Evolutionary conservation across 2,329 filamentous ascomycete species (phyloP).

Genomic region (Colletotrichum sp.): DNA sequence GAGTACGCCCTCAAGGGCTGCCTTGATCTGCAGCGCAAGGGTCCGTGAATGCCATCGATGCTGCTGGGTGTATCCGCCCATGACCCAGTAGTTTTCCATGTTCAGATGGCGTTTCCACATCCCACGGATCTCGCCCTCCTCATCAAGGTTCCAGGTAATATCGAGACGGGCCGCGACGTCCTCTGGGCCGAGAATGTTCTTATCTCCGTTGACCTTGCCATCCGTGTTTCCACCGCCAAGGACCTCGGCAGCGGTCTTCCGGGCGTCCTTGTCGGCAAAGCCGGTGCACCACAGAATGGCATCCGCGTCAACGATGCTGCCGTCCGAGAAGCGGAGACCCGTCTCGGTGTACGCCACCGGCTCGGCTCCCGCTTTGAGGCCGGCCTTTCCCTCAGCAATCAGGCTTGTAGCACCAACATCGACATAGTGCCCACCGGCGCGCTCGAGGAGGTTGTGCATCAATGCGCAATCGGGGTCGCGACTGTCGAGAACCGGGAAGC

Average conservation of each 20-base stretch:
- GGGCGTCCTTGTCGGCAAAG: constrained; percentile 35
- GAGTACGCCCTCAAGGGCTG: constrained; percentile 34
- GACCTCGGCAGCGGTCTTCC: constrained; percentile 29
- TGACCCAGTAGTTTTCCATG: constrained; percentile 38
- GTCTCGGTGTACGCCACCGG: constrained; percentile 31
- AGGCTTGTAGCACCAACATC: constrained; percentile 32
- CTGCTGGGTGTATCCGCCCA: constrained; percentile 34
- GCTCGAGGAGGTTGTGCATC: constrained; percentile 27
- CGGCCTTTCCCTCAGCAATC: constrained; percentile 31
- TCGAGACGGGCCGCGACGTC: constrained; percentile 37
- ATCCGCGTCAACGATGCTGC: constrained; percentile 32
- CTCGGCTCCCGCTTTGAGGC: constrained; percentile 29
- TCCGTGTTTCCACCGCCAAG: constrained; percentile 24
- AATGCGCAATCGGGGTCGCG: background rate
- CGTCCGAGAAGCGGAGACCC: constrained; percentile 34
- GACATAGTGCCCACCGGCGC: constrained; percentile 37
- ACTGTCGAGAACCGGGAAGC: background rate
- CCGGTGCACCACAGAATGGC: constrained; percentile 41
- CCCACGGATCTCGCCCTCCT: constrained; percentile 45
- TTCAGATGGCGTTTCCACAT: constrained; percentile 39
- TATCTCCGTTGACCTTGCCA: no score
- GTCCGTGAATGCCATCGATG: constrained; percentile 37
- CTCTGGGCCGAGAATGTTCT: background rate
- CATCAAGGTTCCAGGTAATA: constrained; percentile 43
- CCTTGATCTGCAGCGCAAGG: constrained; percentile 38